Evolutionary conservation across 768 basidiomycete genomes (phyloP).

Genomic region (Steccherinum ochraceum): DNA sequence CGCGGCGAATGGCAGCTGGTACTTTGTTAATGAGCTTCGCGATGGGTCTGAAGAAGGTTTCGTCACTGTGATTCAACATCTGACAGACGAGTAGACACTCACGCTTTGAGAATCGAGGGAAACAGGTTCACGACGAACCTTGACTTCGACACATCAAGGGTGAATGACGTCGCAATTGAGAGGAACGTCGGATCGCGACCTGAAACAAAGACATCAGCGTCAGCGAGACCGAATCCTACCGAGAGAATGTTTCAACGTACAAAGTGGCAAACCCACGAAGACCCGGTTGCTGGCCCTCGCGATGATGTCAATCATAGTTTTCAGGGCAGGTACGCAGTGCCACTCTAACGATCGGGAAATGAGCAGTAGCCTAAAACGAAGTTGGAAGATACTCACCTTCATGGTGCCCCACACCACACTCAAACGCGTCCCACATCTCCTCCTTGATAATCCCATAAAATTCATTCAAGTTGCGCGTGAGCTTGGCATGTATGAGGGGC

Average conservation of each 20-base stretch:
- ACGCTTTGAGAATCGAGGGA: neutral
- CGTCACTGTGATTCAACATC: neutral
- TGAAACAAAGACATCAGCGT: neutral
- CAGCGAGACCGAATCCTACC: neutral
- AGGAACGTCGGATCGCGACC: constrained; percentile 4
- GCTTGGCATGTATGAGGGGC: neutral
- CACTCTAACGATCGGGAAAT: constrained; percentile 6
- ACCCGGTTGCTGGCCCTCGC: constrained; percentile 36
- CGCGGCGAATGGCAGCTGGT: constrained; percentile 9
- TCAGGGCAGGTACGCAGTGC: constrained; percentile 1
- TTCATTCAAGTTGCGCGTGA: constrained; percentile 2
- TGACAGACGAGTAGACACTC: neutral
- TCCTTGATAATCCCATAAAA: neutral
- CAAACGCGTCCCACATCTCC: neutral
- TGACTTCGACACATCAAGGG: constrained; percentile 25
- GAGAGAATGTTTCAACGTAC: constrained; percentile 24
- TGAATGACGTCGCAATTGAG: neutral
- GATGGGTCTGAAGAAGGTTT: constrained; percentile 12
- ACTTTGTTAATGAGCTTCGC: constrained; percentile 13
- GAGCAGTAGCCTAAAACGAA: too few species aligned
- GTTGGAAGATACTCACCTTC: neutral
- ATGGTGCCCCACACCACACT: neutral
- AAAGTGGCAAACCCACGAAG: constrained; percentile 44
- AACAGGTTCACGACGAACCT: constrained; percentile 6
- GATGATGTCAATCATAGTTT: constrained; percentile 22